phyloP scores from a whole-genome alignment of 1,139 yeast species.

The Yamadazyma jaroonii region DNA sequence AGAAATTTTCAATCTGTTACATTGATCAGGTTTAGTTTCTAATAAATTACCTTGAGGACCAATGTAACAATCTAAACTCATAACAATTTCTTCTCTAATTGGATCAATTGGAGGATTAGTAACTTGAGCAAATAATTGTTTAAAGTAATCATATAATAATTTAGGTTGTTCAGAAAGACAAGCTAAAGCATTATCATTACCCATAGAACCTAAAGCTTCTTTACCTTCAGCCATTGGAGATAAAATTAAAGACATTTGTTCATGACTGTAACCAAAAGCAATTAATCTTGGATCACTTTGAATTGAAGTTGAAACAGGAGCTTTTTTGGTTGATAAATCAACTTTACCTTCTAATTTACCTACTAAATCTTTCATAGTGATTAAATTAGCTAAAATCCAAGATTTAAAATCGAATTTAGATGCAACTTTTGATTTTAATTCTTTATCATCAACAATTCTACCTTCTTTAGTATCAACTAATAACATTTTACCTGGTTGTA shows the following conservation, averaged over 20 bases:
- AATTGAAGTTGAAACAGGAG: conserved; percentile 35
- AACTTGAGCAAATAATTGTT: conserved; percentile 96
- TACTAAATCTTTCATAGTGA: conserved; percentile 73
- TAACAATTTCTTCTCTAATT: conserved; percentile 92
- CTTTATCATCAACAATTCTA: conserved; percentile 88
- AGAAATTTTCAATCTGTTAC: conserved; percentile 78
- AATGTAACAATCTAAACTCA: conserved; percentile 94
- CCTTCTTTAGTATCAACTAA: conserved; percentile 94
- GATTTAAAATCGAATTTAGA: conserved; percentile 87
- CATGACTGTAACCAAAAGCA: conserved; percentile 91
- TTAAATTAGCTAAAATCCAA: conserved; percentile 86
- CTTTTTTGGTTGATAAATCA: conserved; percentile 22
- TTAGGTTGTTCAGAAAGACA: conserved; percentile 93
- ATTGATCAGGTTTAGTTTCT: conserved; percentile 89
- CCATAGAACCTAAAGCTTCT: conserved; percentile 98
- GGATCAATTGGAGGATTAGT: conserved; percentile 99
- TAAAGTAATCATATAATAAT: conserved; percentile 86
- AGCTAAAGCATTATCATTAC: conserved; percentile 96
- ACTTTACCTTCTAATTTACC: conserved; percentile 44
- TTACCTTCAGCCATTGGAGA: conserved; percentile 97
- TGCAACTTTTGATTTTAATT: conserved; percentile 79
- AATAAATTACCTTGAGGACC: conserved; percentile 97
- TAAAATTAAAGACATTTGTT: conserved; percentile 77
- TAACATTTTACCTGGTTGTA: conserved; percentile 95
- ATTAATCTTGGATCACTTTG: conserved; percentile 81